Conservation (phyloP, 495 filamentous ascomycete genomes). For the Aspergillus mulundensis region DNA sequence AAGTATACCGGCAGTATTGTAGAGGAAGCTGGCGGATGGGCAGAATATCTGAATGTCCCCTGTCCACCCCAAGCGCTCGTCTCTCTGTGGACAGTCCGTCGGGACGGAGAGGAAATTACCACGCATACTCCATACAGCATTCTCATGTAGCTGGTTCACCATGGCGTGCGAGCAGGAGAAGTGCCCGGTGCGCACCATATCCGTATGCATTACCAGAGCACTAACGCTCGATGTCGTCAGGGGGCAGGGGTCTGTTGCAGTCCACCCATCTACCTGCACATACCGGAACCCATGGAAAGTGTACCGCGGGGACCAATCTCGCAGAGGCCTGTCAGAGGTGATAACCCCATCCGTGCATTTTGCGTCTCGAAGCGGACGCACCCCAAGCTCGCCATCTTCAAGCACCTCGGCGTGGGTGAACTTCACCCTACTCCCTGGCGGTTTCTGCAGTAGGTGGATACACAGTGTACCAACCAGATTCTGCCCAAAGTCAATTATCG, state of each 20-base stretch:
- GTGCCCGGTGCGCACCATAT: constrained; percentile 44
- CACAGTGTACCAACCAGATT: constrained; percentile 45
- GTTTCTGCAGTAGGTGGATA: constrained; percentile 27
- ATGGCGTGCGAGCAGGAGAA: constrained; percentile 46
- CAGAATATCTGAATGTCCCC: constrained; percentile 53
- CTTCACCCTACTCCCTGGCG: constrained; percentile 22
- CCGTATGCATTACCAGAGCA: constrained; percentile 49
- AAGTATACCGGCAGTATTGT: constrained; percentile 47
- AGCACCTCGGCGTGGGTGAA: constrained; percentile 48
- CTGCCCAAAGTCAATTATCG: constrained; percentile 48
- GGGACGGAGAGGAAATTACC: constrained; percentile 54
- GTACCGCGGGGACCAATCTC: constrained; percentile 35
- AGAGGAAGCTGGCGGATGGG: constrained; percentile 48
- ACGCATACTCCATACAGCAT: constrained; percentile 51
- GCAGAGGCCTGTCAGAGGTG: constrained; percentile 27
- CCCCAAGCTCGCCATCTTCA: constrained; percentile 45
- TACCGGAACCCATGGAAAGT: constrained; percentile 57
- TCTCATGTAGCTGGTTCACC: constrained; percentile 48
- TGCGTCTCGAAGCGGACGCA: constrained; percentile 41
- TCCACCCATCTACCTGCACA: constrained; percentile 46
- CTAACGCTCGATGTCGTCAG: constrained; percentile 21
- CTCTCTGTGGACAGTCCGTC: constrained; percentile 54
- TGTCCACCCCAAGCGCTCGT: constrained; percentile 57
- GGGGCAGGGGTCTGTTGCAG: constrained; percentile 6
- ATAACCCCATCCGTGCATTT: constrained; percentile 19